These are phyloP conservation scores for Citrus reticulata DNA, from an alignment of 345 rosid genomes.

Conservation along the genomic window DNA sequence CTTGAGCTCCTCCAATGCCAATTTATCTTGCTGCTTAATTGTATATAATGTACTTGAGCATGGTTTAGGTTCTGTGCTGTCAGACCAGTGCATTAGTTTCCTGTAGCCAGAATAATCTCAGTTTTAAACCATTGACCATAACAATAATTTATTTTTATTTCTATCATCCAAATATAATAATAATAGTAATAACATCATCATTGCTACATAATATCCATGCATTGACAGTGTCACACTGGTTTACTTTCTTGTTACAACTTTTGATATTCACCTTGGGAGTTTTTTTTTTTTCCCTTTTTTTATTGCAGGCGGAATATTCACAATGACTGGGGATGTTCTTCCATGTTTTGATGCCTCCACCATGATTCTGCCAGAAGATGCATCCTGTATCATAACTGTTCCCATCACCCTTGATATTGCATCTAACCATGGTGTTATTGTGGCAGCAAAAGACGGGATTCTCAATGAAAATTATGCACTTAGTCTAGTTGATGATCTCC, in stretches of 20 bases:
- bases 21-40: neutral
- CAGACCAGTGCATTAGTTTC: neutral
- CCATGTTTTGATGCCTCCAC: constrained; percentile 92
- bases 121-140: neutral
- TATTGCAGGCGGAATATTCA: constrained; percentile 76
- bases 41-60: neutral
- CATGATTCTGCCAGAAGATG: constrained; percentile 71
- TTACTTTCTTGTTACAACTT: neutral
- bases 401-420: constrained; percentile 96
- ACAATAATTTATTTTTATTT: neutral
- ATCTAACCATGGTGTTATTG: constrained; percentile 92
- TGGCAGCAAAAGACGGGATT: constrained; percentile 56
- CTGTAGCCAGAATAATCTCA: neutral
- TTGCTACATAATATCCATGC: neutral
- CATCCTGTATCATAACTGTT: constrained; percentile 84
- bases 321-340: constrained; percentile 98
- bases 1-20: neutral
- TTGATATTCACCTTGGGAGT: neutral
- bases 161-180: neutral
- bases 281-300: neutral
- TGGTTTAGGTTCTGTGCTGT: neutral
- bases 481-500: constrained; percentile 72
- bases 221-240: neutral
- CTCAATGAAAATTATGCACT: constrained; percentile 34
- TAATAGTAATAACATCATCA: too few species aligned